phyloP scores from a whole-genome alignment of 2,329 filamentous ascomycete species.

The Colletotrichum spinosum region DNA sequence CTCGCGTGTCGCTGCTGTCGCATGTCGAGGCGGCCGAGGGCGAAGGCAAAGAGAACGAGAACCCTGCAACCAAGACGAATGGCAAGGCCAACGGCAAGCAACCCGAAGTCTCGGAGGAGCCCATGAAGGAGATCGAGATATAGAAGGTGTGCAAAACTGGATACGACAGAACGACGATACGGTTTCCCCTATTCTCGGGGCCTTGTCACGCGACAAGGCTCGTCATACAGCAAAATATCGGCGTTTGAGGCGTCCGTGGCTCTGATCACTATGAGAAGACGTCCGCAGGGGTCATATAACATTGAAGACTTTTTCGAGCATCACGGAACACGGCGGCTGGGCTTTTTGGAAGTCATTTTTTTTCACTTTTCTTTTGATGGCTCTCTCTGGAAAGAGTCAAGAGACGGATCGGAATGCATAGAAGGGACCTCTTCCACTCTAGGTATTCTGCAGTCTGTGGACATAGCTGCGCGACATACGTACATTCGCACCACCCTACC shows the following conservation, averaged over 20 bases:
- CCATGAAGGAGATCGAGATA: constrained; percentile 73
- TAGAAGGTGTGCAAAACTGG: constrained; percentile 48
- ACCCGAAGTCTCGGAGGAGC: constrained; percentile 57
- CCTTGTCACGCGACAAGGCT: constrained; percentile 34
- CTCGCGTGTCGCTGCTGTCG: constrained; percentile 46
- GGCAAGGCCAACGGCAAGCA: constrained; percentile 58
- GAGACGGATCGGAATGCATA: constrained; percentile 23
- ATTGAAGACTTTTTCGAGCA: constrained; percentile 36
- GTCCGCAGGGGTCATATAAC: constrained; percentile 37
- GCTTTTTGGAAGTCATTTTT: constrained; percentile 29
- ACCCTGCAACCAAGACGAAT: constrained; percentile 50
- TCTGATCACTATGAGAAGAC: constrained; percentile 36
- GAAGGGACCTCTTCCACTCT: constrained; percentile 27
- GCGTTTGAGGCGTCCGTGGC: constrained; percentile 39
- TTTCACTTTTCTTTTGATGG: constrained; percentile 25
- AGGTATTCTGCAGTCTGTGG: constrained; percentile 34
- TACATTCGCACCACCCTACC: constrained; percentile 36
- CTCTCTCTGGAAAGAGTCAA: constrained; percentile 36
- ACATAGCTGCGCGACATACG: constrained; percentile 37
- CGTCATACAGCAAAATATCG: constrained; percentile 37
- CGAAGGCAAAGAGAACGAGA: constrained; percentile 52
- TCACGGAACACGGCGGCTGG: constrained; percentile 35
- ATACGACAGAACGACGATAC: constrained; percentile 43
- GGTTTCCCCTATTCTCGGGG: constrained; percentile 37
- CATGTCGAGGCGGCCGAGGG: constrained; percentile 50